Base-by-base conservation (phyloP, 2,329 filamentous ascomycete genomes). In the Calonectria pseudoturangicola region DNA sequence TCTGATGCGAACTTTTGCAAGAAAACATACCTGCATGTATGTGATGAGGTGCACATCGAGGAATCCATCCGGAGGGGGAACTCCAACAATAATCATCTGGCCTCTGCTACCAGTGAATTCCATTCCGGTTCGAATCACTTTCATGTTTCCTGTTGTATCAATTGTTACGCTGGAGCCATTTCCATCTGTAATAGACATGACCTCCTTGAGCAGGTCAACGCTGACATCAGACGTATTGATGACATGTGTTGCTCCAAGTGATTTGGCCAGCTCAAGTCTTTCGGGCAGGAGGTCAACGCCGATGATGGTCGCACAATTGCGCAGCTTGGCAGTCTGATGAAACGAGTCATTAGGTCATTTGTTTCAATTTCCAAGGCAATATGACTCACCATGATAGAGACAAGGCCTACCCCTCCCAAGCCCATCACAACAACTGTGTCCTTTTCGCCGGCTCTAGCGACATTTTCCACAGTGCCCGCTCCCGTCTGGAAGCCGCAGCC, bases 71-170 rank as follows among this genome's bases (percentile, higher is more conserved):
- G 54, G 54, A 28, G 54, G 54, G 4, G 54, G 54, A 41, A 60
- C 54, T 5, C 54, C 54, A 9, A 60, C 54, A 28, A 60, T 16
- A 25, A 60, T 60, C 16, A 60, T 25, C 21, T 60, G 54, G 8
- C 54, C 54, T 41, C 54, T 60, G 12, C n/a, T 60, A 16, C 33
- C 54, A 21, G 54, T 60, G 27, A 60, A 60, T 28, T 60, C 54
- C 54, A 60, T 41, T 36, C 54, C 54, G 3, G 54, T 18, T 39
- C 25, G 21, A 25, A 60, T 39, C 21, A 60, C 8, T 8, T 60
- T 41, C 54, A 60, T 60, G 13, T 60, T 60, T 2, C 54, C 54
- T 12, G 54, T 60, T 25, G 54, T 60, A 16, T 60, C 54, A 18
- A 60, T 60, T 10, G 39, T 39, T 10, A 41, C 54, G 25, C 54